Evolutionary conservation across 352 stramenopile species (phyloP).

Genomic region (Aphanomyces stellatus): DNA sequence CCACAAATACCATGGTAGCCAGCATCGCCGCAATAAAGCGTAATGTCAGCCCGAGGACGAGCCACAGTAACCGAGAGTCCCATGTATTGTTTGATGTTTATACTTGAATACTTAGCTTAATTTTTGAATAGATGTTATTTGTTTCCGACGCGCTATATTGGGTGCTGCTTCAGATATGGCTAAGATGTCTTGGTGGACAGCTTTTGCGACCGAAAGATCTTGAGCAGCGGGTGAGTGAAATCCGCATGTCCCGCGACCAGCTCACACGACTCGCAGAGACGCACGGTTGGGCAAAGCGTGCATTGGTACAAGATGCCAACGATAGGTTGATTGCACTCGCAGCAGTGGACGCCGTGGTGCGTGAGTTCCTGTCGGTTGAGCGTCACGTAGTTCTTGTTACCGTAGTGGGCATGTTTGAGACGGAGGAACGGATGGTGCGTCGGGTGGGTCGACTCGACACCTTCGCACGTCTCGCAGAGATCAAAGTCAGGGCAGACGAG

Average conservation of each 20-base stretch:
- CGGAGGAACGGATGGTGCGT: neutral
- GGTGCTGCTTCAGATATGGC: too few relatives aligned
- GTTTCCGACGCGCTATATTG: too few relatives aligned
- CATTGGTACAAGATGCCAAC: slow-evolving; percentile 20
- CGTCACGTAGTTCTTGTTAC: neutral
- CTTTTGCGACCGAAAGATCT: neutral
- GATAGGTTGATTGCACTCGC: neutral
- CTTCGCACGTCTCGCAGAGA: neutral
- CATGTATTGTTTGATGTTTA: too few relatives aligned
- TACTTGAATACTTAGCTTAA: too few relatives aligned
- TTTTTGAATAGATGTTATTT: too few relatives aligned
- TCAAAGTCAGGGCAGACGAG: slow-evolving; percentile 8
- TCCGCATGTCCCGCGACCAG: slow-evolving; percentile 1
- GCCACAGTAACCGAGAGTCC: too few relatives aligned
- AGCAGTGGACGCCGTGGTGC: neutral
- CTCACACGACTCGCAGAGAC: slow-evolving; percentile 8
- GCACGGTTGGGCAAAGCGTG: neutral
- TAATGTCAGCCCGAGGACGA: too few relatives aligned
- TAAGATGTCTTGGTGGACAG: too few relatives aligned
- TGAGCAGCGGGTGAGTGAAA: slow-evolving; percentile 10
- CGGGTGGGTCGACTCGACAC: neutral
- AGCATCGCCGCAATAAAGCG: too few relatives aligned
- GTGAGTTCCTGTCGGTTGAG: neutral
- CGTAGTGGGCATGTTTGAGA: neutral
- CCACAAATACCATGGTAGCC: too few relatives aligned